Evolutionary conservation across 2,329 filamentous ascomycete species (phyloP).

Genomic region (Calonectria pteridis): DNA sequence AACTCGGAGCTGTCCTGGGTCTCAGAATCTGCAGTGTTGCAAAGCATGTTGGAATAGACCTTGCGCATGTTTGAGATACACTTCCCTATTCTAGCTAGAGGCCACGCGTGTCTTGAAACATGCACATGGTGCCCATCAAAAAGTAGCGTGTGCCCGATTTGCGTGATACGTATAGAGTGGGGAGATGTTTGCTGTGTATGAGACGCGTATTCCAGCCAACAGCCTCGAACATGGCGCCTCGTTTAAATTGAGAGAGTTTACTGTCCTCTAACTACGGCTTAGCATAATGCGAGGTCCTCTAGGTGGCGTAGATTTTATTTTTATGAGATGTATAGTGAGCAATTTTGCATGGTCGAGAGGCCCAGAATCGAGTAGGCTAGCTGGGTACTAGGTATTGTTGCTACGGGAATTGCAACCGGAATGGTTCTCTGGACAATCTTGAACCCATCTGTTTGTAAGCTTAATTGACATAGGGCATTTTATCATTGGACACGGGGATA

Average conservation of each 20-base stretch:
- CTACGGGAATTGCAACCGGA: no score
- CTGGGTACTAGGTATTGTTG: no score
- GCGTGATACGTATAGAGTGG: neutral
- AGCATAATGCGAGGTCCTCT: no score
- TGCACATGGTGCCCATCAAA: conserved; percentile 21
- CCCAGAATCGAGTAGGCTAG: no score
- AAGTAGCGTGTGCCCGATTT: conserved; percentile 6
- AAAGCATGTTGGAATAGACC: conserved; percentile 15
- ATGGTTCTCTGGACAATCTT: no score
- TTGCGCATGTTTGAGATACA: neutral
- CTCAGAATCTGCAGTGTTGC: conserved; percentile 19
- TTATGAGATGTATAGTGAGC: no score
- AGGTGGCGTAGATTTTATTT: no score
- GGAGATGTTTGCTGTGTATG: conserved; percentile 15
- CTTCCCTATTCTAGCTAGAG: conserved; percentile 1
- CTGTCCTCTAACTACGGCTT: neutral
- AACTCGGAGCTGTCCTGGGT: neutral
- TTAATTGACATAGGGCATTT: no score
- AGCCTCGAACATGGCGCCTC: neutral
- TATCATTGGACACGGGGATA: no score
- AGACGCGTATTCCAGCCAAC: neutral
- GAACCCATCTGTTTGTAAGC: no score
- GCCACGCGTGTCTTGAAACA: conserved; percentile 4
- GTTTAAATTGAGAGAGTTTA: neutral
- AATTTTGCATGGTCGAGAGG: no score